Conservation (phyloP, 495 filamentous ascomycete species). For the Aspergillus avenaceus region DNA sequence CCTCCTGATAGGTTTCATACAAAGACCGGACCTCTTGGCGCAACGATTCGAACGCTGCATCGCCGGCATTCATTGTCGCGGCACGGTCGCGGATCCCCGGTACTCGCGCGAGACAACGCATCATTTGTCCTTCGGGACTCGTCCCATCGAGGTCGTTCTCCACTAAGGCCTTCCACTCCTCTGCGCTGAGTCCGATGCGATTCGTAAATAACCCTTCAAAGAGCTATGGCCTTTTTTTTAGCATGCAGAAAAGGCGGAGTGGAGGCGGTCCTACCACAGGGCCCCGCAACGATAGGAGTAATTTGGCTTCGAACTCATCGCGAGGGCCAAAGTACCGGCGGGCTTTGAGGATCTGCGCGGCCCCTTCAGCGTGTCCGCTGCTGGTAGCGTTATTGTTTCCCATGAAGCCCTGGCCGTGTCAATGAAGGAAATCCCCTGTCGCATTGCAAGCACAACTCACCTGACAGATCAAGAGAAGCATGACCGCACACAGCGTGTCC, state of each 20-base stretch:
- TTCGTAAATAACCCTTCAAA: constrained; percentile 40
- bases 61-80: constrained; percentile 5
- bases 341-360: constrained; percentile 35
- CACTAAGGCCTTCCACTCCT: constrained; percentile 37
- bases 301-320: constrained; percentile 34
- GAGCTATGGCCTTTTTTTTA: no score
- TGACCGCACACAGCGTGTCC: constrained; percentile 43
- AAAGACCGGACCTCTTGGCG: constrained; percentile 19
- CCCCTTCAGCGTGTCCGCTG: constrained; percentile 37
- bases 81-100: constrained; percentile 25
- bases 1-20: constrained; percentile 23
- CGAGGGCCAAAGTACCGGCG: constrained; percentile 25
- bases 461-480: constrained; percentile 38
- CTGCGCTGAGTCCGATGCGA: constrained; percentile 25
- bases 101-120: constrained; percentile 23
- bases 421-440: neutral
- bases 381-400: neutral
- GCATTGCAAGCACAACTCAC: neutral
- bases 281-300: constrained; percentile 36
- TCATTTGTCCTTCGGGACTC: constrained; percentile 26
- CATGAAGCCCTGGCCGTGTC: constrained; percentile 1
- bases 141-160: constrained; percentile 21
- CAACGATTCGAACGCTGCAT: constrained; percentile 8
- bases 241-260: no score
- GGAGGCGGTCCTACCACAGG: constrained; percentile 29